Base-by-base conservation (phyloP, 371 early-diverging fungal genomes). In the Capillidium heterosporum region DNA sequence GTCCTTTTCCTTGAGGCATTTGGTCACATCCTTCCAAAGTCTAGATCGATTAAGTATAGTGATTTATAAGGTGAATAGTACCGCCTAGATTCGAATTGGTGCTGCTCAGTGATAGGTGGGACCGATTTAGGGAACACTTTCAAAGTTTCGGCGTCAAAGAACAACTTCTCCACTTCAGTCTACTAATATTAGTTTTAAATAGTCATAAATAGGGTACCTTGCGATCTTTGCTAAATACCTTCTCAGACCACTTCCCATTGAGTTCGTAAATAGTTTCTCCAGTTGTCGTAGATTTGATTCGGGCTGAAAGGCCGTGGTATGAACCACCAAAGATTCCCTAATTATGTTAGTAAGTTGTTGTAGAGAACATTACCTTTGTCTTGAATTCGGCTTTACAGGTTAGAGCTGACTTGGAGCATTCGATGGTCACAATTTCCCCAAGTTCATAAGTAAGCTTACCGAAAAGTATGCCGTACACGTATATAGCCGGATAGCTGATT, bases 361-460 rank as follows among this genome's bases (percentile, higher is more conserved):
- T n/a, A 26, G 32, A 57, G 27, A 19, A n/a, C 50, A 32, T n/a
- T 71, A 87, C 94, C 80, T 92, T 90, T 56, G 85, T 84, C 67
- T 89, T 87, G 66, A 95, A 95, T 51, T 95, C 94, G 27, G 93
- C 67, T 48, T 80, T 77, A 58, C 85, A 86, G 27, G 78, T 57
- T 56, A 92, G 70, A 60, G 84, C 90, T 55, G 72, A 76, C 59
- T 82, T 69, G 23, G 69, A 66, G 62, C 95, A 94, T 41, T 66
- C 69, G 2, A 95, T 76, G 0, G 71, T 69, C 0, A 84, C 78
- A 13, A 65, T 63, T 63, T 95, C 96, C 32, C 94, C 94, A 27
- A 95, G 66, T 63, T 95, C 96, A 61, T 94, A 67, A 51, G 84
- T 75, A 92, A 95, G 93, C 43, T 85, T 93, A 21, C 96, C 96